Evolutionary conservation across 805 yeast genomes (phyloP), one percentile per base, ranked within the genome.

Genomic region (Kuraishia ogatae): DNA sequence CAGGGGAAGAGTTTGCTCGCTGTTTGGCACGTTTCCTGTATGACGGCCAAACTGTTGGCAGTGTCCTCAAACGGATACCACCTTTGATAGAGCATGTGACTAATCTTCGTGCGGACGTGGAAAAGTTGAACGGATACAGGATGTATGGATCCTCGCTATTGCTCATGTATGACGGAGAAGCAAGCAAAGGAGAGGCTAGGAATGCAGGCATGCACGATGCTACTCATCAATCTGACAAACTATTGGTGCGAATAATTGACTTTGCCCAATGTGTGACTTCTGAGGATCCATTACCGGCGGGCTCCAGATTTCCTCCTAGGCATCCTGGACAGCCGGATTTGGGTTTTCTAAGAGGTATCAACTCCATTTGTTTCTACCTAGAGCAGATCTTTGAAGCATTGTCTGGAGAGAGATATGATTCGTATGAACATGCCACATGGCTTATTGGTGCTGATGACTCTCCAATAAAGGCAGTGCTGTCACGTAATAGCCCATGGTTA

Each of bases 251-350:
- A 59, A 79, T 96, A 55, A 94, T 94, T 61, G 99, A 94, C 71
- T 94, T 94, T 76, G 98, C 98, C 1, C 96, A 92, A 66, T 87
- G 96, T 64, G 85, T 90, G 17, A 87, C 90, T 35, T 82, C 82
- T 2, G 85, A 81, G 49, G 81, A 80, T 56, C 72, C 74, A 48
- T 63, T 74, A 19, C 70, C 76, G 0, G 66, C 66, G 17, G 62
- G 68, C 15, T 76, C 79, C 19, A 76, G 80, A 1, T 85, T 83
- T 54, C 96, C 97, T 2, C 97, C 97, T 1, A 73, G 67, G 48
- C 83, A 84, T 61, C 81, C 82, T 1, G 70, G 75, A 10, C 66
- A 71, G 47, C 84, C 89, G 1, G 99, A 94, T 69, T 65, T 71
- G 58, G 99, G 99, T 1, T 94, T 90, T 66, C 70, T 91, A 48